Conservation (phyloP, 1,139 yeast genomes). For the Taphrina deformans region DNA sequence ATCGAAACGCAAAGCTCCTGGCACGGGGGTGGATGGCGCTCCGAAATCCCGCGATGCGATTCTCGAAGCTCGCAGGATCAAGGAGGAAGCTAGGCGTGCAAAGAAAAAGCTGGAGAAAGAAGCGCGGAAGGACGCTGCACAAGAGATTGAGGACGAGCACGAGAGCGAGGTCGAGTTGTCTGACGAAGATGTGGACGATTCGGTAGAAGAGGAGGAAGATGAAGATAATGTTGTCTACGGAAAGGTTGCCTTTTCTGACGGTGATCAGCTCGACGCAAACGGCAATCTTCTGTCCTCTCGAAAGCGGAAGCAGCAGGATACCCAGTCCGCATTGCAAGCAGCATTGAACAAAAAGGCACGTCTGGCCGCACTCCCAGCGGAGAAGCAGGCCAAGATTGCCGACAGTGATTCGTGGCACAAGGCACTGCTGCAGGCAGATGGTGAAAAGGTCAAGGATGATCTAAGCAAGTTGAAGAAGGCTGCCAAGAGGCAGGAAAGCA, state of each 20-base stretch:
- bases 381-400: slow-evolving; percentile 65
- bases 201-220: slow-evolving; percentile 48
- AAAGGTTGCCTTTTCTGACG: slow-evolving; percentile 79
- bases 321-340: slow-evolving; percentile 75
- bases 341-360: slow-evolving; percentile 62
- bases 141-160: slow-evolving; percentile 40
- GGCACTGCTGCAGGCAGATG: slow-evolving; percentile 84
- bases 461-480: slow-evolving; percentile 85
- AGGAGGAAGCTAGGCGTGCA: slow-evolving; percentile 37
- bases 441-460: slow-evolving; percentile 81
- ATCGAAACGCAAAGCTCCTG: slow-evolving; percentile 89
- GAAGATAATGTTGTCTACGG: slow-evolving; percentile 64
- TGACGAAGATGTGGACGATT: slow-evolving; percentile 41
- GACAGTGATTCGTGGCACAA: slow-evolving; percentile 75
- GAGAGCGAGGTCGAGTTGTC: slow-evolving; percentile 28
- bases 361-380: slow-evolving; percentile 49
- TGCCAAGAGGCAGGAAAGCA: slow-evolving; percentile 73
- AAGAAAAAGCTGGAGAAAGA: slow-evolving; percentile 38
- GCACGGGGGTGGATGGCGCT: slow-evolving; percentile 74
- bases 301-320: slow-evolving; percentile 69
- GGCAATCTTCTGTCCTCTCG: slow-evolving; percentile 61
- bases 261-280: slow-evolving; percentile 77
- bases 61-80: slow-evolving; percentile 47
- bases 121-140: slow-evolving; percentile 22
- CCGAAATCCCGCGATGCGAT: slow-evolving; percentile 58